Conservation (phyloP, 768 basidiomycete species). For the Tulasnella sp. region DNA sequence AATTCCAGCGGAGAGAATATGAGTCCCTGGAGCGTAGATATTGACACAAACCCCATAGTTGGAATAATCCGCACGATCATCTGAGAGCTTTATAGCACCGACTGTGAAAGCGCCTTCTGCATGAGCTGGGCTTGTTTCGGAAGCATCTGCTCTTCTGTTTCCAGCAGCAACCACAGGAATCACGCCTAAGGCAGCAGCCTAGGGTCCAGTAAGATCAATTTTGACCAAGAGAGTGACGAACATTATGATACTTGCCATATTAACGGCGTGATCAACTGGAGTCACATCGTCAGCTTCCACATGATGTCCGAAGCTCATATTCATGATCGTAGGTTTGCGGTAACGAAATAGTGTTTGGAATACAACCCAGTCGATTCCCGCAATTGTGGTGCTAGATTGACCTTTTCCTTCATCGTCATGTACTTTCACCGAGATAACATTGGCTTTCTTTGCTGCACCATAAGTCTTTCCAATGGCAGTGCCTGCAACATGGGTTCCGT, state of each 20-base stretch:
- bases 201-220: not conserved
- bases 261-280: no score
- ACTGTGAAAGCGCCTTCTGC: constrained; percentile 17
- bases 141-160: constrained; percentile 16
- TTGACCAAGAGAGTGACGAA: not conserved
- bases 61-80: constrained; percentile 7
- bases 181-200: constrained; percentile 14
- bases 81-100: constrained; percentile 15
- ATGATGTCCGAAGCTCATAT: no score
- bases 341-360: no score
- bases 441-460: constrained; percentile 19
- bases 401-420: constrained; percentile 18
- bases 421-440: constrained; percentile 20
- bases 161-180: constrained; percentile 17
- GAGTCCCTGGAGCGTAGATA: constrained; percentile 13
- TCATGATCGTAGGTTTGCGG: no score
- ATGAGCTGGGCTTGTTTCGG: constrained; percentile 11
- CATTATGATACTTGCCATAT: no score
- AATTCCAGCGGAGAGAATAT: constrained; percentile 11
- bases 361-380: no score
- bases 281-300: no score
- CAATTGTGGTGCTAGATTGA: no score
- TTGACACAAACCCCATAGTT: not conserved
- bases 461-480: constrained; percentile 17
- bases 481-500: constrained; percentile 19